Percentiles rank a stretch among this genome's conserved stretches.
phyloP scores from a whole-genome alignment of 306 rosid species.

The Prunus salicina region DNA sequence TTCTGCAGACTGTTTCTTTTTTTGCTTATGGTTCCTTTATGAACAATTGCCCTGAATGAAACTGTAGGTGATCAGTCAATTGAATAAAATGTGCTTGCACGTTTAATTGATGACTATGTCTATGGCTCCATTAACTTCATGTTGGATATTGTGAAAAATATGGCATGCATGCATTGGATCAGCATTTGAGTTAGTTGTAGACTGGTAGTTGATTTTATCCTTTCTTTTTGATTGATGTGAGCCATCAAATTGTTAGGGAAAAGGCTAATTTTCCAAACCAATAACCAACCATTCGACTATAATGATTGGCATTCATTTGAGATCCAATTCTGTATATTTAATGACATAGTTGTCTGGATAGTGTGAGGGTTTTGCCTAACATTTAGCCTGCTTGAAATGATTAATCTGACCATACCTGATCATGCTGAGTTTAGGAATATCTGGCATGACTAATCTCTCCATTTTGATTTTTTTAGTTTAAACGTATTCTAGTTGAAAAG shows the following conservation, averaged over 20 bases:
- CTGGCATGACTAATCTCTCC: neutral
- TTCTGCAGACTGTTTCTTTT: neutral
- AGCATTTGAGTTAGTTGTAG: slow-evolving; percentile 32
- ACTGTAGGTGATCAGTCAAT: neutral
- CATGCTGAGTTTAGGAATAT: slow-evolving; percentile 7
- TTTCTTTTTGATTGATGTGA: neutral
- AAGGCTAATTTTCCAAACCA: neutral
- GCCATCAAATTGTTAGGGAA: neutral
- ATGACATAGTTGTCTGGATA: neutral
- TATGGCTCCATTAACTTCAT: slow-evolving; percentile 2
- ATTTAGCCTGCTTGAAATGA: slow-evolving; percentile 21
- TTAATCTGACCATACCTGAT: slow-evolving; percentile 4
- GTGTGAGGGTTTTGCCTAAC: slow-evolving; percentile 14
- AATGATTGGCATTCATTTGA: slow-evolving; percentile 15
- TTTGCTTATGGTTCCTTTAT: neutral
- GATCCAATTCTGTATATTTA: slow-evolving; percentile 4
- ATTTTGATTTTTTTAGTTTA: neutral
- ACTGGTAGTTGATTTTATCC: slow-evolving; percentile 29
- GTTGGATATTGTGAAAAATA: slow-evolving; percentile 3
- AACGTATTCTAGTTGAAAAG: neutral
- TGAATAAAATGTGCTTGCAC: neutral
- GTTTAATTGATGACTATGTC: slow-evolving; percentile 1
- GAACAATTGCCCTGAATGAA: neutral
- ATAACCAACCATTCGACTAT: neutral
- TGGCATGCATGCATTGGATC: slow-evolving; percentile 8